These are phyloP conservation scores for Epicoccum sorghinum DNA, from an alignment of 2,329 filamentous ascomycete genomes.

Conservation along the genomic window DNA sequence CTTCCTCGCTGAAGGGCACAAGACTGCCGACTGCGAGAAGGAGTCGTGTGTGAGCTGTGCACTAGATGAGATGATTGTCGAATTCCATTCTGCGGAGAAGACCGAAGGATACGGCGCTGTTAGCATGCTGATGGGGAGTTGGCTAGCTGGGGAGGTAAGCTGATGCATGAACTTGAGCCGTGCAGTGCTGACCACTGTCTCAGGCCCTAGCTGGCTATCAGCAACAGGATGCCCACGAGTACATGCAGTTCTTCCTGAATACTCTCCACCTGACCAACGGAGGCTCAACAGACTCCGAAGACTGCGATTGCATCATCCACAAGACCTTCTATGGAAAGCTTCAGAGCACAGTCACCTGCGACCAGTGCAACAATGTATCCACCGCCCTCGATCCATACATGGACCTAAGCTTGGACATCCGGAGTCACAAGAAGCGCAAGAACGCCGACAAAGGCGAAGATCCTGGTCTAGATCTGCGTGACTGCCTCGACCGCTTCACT, in stretches of 20 bases:
- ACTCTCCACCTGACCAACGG: conserved; percentile 82
- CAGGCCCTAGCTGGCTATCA: conserved; percentile 75
- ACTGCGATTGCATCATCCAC: conserved; percentile 89
- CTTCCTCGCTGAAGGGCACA: conserved; percentile 90
- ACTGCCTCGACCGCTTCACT: conserved; percentile 86
- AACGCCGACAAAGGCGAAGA: conserved; percentile 43
- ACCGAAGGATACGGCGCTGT: conserved; percentile 90
- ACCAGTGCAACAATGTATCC: conserved; percentile 82
- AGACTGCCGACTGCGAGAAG: conserved; percentile 71
- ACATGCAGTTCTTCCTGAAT: conserved; percentile 93
- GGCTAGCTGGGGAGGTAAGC: conserved; percentile 76
- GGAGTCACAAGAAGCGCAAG: conserved; percentile 72
- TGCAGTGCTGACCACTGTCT: not conserved
- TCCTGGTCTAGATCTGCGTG: conserved; percentile 50
- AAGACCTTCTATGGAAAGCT: conserved; percentile 93
- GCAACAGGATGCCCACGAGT: conserved; percentile 96
- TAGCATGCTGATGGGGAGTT: conserved; percentile 86
- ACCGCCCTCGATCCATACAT: conserved; percentile 87
- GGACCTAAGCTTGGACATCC: conserved; percentile 87
- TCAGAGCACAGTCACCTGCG: conserved; percentile 88
- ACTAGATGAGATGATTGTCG: conserved; percentile 67
- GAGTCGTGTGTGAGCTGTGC: conserved; percentile 66
- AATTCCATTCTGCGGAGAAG: conserved; percentile 72
- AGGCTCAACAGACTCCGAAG: conserved; percentile 53
- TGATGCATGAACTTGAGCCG: not conserved